phyloP scores from a whole-genome alignment of 1,139 yeast species.

The Yamadazyma pseudoaaseri region DNA sequence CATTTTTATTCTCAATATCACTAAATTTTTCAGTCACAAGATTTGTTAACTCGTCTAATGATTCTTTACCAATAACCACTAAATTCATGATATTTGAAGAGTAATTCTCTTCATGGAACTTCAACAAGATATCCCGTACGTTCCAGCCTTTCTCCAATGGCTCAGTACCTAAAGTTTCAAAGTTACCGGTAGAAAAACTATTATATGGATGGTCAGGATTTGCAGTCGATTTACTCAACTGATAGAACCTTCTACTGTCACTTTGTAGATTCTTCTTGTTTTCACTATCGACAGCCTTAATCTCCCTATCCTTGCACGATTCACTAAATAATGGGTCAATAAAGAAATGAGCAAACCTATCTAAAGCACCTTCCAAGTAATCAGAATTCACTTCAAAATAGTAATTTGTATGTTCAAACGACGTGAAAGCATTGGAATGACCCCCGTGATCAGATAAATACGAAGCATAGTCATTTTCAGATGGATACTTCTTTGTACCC shows the following conservation, averaged over 20 bases:
- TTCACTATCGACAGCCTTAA: constrained; percentile 93
- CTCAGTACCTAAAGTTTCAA: constrained; percentile 54
- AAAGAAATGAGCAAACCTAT: constrained; percentile 90
- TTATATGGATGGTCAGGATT: constrained; percentile 72
- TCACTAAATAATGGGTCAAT: constrained; percentile 79
- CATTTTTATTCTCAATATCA: constrained; percentile 55
- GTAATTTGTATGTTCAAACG: constrained; percentile 87
- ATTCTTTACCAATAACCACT: constrained; percentile 80
- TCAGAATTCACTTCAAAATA: constrained; percentile 81
- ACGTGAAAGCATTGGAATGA: constrained; percentile 79
- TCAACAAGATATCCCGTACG: constrained; percentile 64
- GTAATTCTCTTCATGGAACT: constrained; percentile 61
- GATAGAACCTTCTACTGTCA: constrained; percentile 86
- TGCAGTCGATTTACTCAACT: constrained; percentile 72
- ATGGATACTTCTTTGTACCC: constrained; percentile 95
- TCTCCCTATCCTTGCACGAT: constrained; percentile 85
- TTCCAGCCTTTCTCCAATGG: constrained; percentile 52
- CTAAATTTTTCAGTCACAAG: constrained; percentile 75
- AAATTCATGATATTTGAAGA: constrained; percentile 84
- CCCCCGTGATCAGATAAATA: constrained; percentile 72
- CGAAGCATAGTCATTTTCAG: constrained; percentile 83
- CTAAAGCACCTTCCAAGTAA: constrained; percentile 81
- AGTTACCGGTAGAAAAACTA: constrained; percentile 76
- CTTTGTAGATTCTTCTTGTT: constrained; percentile 90
- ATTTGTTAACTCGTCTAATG: constrained; percentile 62